Percentiles rank a stretch among this genome's conserved stretches.
Conservation (phyloP, 2,329 filamentous ascomycete species). For the Curvularia verruculosa region DNA sequence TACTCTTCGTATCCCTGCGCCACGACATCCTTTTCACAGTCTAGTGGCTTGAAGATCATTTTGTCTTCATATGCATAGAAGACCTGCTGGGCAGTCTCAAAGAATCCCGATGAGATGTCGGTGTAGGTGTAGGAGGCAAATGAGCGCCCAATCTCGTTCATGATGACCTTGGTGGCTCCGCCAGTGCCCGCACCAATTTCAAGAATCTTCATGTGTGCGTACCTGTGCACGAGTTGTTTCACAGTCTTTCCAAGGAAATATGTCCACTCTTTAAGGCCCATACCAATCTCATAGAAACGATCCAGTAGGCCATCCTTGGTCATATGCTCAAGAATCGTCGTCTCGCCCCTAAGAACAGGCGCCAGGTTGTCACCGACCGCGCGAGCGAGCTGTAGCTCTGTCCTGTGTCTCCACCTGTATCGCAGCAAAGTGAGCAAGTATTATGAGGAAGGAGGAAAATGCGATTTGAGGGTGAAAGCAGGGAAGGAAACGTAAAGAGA, state of each 20-base stretch:
- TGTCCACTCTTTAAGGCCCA: neutral
- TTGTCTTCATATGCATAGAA: neutral
- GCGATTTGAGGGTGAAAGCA: too few species aligned
- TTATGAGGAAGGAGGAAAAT: too few species aligned
- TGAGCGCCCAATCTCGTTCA: slow-evolving; percentile 5
- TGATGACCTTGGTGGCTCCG: slow-evolving; percentile 9
- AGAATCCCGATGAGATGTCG: slow-evolving; percentile 14
- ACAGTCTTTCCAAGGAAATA: neutral
- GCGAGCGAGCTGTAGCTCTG: too few species aligned
- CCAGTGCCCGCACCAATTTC: slow-evolving; percentile 6
- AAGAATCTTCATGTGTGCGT: neutral
- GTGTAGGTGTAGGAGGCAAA: slow-evolving; percentile 25
- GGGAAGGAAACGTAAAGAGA: too few species aligned
- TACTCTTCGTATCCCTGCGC: too few species aligned
- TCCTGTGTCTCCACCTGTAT: too few species aligned
- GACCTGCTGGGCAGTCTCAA: neutral
- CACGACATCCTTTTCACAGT: too few species aligned
- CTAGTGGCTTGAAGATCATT: slow-evolving; percentile 8
- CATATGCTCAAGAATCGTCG: too few species aligned
- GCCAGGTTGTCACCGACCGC: too few species aligned
- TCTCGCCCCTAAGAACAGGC: too few species aligned
- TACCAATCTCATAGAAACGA: neutral
- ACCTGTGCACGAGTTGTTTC: neutral
- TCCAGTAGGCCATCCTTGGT: too few species aligned
- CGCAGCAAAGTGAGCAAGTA: too few species aligned